Conservation (phyloP, 306 rosid genomes). For the Cicer bijugum region DNA sequence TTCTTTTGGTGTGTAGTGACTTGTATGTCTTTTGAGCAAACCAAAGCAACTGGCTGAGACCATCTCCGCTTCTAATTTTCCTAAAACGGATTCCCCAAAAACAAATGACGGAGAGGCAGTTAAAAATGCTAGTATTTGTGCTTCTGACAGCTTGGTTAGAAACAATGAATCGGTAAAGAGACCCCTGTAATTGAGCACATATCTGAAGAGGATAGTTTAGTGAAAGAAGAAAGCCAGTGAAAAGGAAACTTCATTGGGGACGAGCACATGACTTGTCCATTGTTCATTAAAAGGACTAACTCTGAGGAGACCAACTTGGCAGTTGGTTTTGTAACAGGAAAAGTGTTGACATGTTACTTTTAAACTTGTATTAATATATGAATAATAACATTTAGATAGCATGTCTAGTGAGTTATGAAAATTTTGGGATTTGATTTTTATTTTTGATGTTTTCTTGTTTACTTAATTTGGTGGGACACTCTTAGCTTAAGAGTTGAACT, state of each 20-base stretch:
- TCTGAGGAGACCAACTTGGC: conserved; percentile 12
- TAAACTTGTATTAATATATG: conserved; percentile 20
- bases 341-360: conserved; percentile 36
- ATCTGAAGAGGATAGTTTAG: conserved; percentile 42
- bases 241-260: conserved; percentile 34
- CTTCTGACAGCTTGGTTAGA: conserved; percentile 48
- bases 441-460: not conserved
- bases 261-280: conserved; percentile 28
- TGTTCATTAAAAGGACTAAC: conserved; percentile 27
- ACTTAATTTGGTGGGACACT: not conserved
- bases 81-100: conserved; percentile 45
- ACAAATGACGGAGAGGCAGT: conserved; percentile 42
- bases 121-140: conserved; percentile 43
- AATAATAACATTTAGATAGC: conserved; percentile 31
- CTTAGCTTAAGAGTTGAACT: not conserved
- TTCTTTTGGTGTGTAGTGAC: conserved; percentile 25
- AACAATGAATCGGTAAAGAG: conserved; percentile 38
- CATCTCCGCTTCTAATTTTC: conserved; percentile 47
- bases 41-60: conserved; percentile 62
- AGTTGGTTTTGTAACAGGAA: conserved; percentile 42
- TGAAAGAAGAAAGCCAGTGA: conserved; percentile 41
- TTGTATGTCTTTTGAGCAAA: conserved; percentile 51
- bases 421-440: not conserved
- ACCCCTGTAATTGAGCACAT: conserved; percentile 57
- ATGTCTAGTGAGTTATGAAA: conserved; percentile 20